Base-by-base conservation (phyloP, 805 yeast species). In the Candida sakaeoensis region DNA sequence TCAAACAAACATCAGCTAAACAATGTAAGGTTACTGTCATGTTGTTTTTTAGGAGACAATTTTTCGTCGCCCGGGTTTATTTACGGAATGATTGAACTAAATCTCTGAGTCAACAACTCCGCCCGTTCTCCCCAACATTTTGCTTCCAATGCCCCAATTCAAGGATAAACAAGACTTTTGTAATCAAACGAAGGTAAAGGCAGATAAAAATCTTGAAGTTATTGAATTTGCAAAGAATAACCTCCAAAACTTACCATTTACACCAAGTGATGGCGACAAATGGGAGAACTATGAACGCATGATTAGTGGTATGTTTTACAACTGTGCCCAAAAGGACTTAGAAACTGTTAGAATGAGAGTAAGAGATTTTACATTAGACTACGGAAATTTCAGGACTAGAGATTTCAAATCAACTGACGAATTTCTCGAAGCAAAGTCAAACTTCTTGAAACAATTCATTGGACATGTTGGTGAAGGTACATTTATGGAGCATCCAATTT, bases 1-100 rank as follows among this genome's bases (percentile, higher is more conserved):
- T 79, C 51, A 88, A 67, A 52, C 96, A 88, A 15, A 88, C 77
- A 53, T 89, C 96, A 1, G 95, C 96, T 31, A 85, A 68, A 62
- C 95, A 87, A 47, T 75, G 74, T 12, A 86, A 48, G 24, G 62
- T 61, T 13, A 77, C 76, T 44, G 50, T 47, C 46, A 39, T 44
- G 3, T 32, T 25, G 15, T 12, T 5, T 14, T 17, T 7, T 25
- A 5, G n/a, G 14, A 8, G n/a, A n/a, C n/a, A n/a, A n/a, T n/a
- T n/a, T n/a, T n/a, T n/a, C n/a, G n/a, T n/a, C n/a, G n/a, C n/a
- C n/a, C n/a, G n/a, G n/a, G n/a, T n/a, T n/a, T n/a, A n/a, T n/a
- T n/a, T n/a, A n/a, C n/a, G n/a, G n/a, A n/a, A n/a, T n/a, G n/a
- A n/a, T n/a, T n/a, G n/a, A n/a, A n/a, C n/a, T n/a, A n/a, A n/a